Conservation (phyloP, 768 basidiomycete genomes). For the Trametes coccinea region DNA sequence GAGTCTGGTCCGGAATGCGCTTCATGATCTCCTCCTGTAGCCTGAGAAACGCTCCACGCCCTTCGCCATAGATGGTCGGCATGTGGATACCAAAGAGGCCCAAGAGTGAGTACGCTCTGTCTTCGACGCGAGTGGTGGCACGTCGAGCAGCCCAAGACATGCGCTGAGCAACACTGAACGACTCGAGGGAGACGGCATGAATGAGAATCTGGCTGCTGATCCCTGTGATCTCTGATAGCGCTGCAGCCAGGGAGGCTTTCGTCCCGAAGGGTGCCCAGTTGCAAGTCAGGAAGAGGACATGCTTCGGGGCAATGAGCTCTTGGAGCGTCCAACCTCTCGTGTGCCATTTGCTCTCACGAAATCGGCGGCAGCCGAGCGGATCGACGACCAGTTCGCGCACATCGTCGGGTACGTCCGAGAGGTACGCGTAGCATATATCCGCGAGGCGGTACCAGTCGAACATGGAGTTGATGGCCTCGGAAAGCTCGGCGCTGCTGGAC, state of each 20-base stretch:
- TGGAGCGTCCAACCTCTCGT: background rate
- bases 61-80: background rate
- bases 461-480: conserved; percentile 1
- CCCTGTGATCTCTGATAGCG: background rate
- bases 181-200: background rate
- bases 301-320: background rate
- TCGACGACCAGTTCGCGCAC: no score
- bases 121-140: background rate
- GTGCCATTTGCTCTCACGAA: background rate
- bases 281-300: background rate
- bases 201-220: background rate
- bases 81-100: background rate
- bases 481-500: conserved; percentile 3
- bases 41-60: background rate
- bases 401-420: background rate
- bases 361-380: background rate
- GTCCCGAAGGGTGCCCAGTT: background rate
- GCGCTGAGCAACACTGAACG: background rate
- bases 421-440: background rate
- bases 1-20: background rate
- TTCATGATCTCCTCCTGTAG: conserved; percentile 3
- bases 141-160: background rate
- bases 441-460: background rate
- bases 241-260: background rate
- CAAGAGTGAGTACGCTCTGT: background rate